Percentiles rank a stretch among this genome's conserved stretches.
Evolutionary conservation across 2,329 filamentous ascomycete species (phyloP).

Genomic region (Penicillium sp.): DNA sequence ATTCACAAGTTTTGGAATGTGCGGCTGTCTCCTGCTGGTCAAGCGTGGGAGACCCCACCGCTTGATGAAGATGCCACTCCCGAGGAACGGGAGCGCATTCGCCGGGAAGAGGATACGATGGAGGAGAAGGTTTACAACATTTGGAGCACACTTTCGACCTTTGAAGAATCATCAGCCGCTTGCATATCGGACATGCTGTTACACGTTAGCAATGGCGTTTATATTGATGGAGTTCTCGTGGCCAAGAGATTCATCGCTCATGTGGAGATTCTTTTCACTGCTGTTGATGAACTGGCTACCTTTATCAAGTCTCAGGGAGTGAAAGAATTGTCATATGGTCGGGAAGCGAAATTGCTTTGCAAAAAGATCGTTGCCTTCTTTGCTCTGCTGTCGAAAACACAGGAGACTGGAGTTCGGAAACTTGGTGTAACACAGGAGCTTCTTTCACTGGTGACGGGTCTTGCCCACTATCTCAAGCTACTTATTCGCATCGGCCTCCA

Average conservation of each 20-base stretch:
- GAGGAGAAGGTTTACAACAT: conserved; percentile 98
- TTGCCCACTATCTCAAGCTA: conserved; percentile 96
- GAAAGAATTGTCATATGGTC: conserved; percentile 86
- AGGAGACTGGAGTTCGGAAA: conserved; percentile 85
- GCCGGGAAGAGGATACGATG: conserved; percentile 86
- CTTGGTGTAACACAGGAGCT: conserved; percentile 96
- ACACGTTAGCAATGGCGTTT: conserved; percentile 96
- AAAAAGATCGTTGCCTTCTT: conserved; percentile 99
- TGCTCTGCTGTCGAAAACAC: conserved; percentile 87
- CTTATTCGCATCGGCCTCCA: conserved; percentile 96
- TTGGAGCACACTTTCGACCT: conserved; percentile 95
- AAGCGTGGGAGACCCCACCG: conserved; percentile 48
- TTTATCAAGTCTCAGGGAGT: conserved; percentile 68
- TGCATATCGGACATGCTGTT: conserved; percentile 99
- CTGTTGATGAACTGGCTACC: conserved; percentile 80
- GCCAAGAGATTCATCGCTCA: conserved; percentile 96
- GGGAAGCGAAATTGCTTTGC: conserved; percentile 98
- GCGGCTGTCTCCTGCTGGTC: conserved; percentile 67
- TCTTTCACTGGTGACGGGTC: conserved; percentile 92
- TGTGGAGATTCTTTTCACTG: conserved; percentile 87
- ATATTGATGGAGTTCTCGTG: conserved; percentile 90
- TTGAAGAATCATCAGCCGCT: conserved; percentile 95
- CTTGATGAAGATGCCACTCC: conserved; percentile 60
- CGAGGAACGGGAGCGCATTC: conserved; percentile 72
- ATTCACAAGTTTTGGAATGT: conserved; percentile 99